Conservation (phyloP, 257 asterid genomes). For the Nicotiana noctiflora region DNA sequence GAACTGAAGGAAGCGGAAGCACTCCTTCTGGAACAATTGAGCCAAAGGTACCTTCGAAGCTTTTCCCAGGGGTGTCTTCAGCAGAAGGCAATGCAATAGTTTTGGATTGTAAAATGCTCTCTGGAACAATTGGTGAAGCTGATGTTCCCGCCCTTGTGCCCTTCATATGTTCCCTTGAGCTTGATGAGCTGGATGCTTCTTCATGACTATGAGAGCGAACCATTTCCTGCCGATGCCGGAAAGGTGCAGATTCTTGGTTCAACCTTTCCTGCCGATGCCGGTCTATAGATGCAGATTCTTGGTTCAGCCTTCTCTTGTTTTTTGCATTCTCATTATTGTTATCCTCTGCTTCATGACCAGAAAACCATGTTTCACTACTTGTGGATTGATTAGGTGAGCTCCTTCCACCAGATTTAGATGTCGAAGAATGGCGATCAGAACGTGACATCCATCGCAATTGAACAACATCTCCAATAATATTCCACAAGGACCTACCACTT, state of each 20-base stretch:
- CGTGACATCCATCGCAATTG: conserved; percentile 54
- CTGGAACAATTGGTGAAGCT: conserved; percentile 32
- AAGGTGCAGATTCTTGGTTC: conserved; percentile 27
- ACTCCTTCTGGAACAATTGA: conserved; percentile 21
- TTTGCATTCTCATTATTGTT: conserved; percentile 28
- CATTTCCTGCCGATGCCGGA: conserved; percentile 25
- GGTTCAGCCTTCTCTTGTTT: conserved; percentile 24
- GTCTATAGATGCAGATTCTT: conserved; percentile 28
- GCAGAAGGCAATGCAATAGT: conserved; percentile 26
- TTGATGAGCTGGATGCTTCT: conserved; percentile 39
- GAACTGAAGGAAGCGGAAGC: conserved; percentile 30
- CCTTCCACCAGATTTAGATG: conserved; percentile 48
- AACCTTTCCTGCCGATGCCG: conserved; percentile 25
- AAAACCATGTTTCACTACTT: conserved; percentile 67
- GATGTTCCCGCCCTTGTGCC: conserved; percentile 23
- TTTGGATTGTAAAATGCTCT: conserved; percentile 26
- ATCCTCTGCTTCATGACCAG: conserved; percentile 77
- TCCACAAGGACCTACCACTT: conserved; percentile 80
- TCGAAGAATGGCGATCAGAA: conserved; percentile 46
- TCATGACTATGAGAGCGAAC: conserved; percentile 24
- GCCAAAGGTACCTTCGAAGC: conserved; percentile 19
- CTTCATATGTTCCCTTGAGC: conserved; percentile 31
- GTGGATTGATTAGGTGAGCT: conserved; percentile 68
- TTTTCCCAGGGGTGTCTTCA: conserved; percentile 25
- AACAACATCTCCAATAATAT: conserved; percentile 49